Percentiles rank a stretch among this genome's conserved stretches.
Evolutionary conservation across 352 stramenopile genomes (phyloP).

Genomic region (Globisporangium canariense): DNA sequence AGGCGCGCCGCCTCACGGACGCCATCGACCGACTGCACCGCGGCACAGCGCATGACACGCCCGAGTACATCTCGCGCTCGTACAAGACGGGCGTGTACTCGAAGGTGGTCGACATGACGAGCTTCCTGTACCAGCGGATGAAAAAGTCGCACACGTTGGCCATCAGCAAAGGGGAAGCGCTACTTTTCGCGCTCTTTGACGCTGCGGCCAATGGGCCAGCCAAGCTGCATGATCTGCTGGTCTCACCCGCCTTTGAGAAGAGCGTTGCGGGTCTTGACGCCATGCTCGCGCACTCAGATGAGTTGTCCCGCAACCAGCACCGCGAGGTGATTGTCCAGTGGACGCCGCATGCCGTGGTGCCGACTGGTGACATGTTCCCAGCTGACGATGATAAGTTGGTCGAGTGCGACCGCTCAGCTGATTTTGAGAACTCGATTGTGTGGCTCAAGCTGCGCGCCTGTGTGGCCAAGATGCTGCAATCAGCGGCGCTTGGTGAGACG

Average conservation of each 20-base stretch:
- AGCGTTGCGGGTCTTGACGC: constrained; percentile 37
- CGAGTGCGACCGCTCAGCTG: constrained; percentile 68
- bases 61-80: constrained; percentile 73
- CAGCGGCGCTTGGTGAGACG: constrained; percentile 27
- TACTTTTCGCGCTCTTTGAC: constrained; percentile 60
- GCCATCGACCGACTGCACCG: constrained; percentile 51
- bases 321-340: constrained; percentile 76
- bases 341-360: constrained; percentile 35
- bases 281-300: constrained; percentile 26
- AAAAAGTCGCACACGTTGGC: constrained; percentile 71
- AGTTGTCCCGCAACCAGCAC: constrained; percentile 77
- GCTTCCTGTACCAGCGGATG: constrained; percentile 73
- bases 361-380: constrained; percentile 38
- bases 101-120: constrained; percentile 82
- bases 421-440: constrained; percentile 35
- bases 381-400: constrained; percentile 35
- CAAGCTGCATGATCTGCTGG: constrained; percentile 50
- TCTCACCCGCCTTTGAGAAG: constrained; percentile 34
- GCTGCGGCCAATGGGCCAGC: constrained; percentile 31
- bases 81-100: constrained; percentile 85
- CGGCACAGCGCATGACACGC: constrained; percentile 58
- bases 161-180: constrained; percentile 50
- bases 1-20: constrained; percentile 49
- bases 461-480: constrained; percentile 47
- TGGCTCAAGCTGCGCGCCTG: constrained; percentile 66